These are phyloP conservation scores for Paramecium bursaria DNA, from an alignment of 73 alveolate genomes.

Conservation along the genomic window DNA sequence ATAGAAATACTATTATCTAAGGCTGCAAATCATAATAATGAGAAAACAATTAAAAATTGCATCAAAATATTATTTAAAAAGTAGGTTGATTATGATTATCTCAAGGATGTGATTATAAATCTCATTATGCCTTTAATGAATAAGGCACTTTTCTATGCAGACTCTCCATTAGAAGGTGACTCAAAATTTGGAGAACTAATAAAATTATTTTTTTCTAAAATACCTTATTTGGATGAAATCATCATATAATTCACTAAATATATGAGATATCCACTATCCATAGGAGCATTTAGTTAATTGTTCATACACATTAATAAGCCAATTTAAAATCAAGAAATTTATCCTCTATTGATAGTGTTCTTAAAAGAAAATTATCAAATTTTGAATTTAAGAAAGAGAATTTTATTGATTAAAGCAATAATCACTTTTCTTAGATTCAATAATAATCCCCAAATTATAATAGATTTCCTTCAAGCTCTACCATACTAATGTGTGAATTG, in stretches of 20 bases:
- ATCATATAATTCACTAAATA: background rate
- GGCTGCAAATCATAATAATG: slow-evolving; percentile 26
- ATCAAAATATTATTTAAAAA: slow-evolving; percentile 36
- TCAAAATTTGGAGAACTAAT: slow-evolving; percentile 31
- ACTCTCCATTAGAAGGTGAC: slow-evolving; percentile 56
- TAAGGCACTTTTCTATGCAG: slow-evolving; percentile 44
- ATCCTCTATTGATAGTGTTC: too few species aligned
- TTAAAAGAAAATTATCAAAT: background rate
- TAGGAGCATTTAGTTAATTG: slow-evolving; percentile 33
- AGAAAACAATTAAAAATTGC: slow-evolving; percentile 52
- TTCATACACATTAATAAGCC: background rate
- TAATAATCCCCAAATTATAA: background rate
- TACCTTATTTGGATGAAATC: slow-evolving; percentile 37
- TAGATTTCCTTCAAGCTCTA: background rate
- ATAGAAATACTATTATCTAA: background rate
- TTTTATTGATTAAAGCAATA: background rate
- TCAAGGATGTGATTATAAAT: background rate
- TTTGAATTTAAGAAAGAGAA: slow-evolving; percentile 41
- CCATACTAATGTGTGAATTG: slow-evolving; percentile 28
- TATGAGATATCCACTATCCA: slow-evolving; percentile 22
- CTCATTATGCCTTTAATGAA: slow-evolving; percentile 31
- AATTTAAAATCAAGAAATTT: too few species aligned
- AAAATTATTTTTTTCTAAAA: background rate
- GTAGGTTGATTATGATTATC: slow-evolving; percentile 2
- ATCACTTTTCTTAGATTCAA: background rate